Conservation (phyloP, 1,284 basidiomycete genomes). For the Grifola frondosa region DNA sequence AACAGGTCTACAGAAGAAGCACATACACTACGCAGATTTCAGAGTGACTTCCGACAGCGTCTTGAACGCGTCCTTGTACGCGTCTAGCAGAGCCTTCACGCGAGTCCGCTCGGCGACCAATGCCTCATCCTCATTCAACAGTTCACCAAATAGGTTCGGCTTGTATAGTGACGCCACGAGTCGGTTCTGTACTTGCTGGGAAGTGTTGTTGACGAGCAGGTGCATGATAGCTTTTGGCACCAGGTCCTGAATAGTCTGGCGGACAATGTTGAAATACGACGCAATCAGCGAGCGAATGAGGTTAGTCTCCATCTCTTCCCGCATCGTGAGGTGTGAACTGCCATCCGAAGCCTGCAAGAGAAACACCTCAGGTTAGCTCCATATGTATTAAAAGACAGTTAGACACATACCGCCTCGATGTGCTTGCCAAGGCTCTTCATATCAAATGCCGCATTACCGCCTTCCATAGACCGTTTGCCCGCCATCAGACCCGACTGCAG, state of each 20-base stretch:
- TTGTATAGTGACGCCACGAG: slow-evolving; percentile 93
- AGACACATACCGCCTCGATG: slow-evolving; percentile 79
- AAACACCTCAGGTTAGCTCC: neutral
- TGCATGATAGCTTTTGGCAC: slow-evolving; percentile 98
- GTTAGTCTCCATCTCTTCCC: slow-evolving; percentile 96
- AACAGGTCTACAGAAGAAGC: no score
- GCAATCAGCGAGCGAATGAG: slow-evolving; percentile 94
- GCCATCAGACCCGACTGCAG: slow-evolving; percentile 61
- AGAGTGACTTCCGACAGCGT: slow-evolving; percentile 76
- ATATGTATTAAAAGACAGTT: neutral
- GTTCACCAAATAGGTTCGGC: slow-evolving; percentile 86
- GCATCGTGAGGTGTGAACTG: slow-evolving; percentile 57
- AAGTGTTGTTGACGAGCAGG: slow-evolving; percentile 94
- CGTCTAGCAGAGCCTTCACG: slow-evolving; percentile 93
- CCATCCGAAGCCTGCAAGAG: slow-evolving; percentile 49
- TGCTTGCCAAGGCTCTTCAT: slow-evolving; percentile 99
- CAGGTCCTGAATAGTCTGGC: slow-evolving; percentile 95
- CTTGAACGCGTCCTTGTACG: slow-evolving; percentile 97
- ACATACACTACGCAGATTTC: slow-evolving; percentile 61
- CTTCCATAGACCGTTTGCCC: slow-evolving; percentile 67
- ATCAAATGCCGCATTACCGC: slow-evolving; percentile 87
- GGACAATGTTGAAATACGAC: slow-evolving; percentile 95
- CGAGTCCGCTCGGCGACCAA: slow-evolving; percentile 90
- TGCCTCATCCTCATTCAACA: slow-evolving; percentile 95
- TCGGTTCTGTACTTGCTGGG: slow-evolving; percentile 94